Percentiles rank a stretch among this genome's conserved stretches.
These are phyloP conservation scores for Mortierella polycephala DNA, from an alignment of 371 early-diverging fungal genomes.

Conservation along the genomic window DNA sequence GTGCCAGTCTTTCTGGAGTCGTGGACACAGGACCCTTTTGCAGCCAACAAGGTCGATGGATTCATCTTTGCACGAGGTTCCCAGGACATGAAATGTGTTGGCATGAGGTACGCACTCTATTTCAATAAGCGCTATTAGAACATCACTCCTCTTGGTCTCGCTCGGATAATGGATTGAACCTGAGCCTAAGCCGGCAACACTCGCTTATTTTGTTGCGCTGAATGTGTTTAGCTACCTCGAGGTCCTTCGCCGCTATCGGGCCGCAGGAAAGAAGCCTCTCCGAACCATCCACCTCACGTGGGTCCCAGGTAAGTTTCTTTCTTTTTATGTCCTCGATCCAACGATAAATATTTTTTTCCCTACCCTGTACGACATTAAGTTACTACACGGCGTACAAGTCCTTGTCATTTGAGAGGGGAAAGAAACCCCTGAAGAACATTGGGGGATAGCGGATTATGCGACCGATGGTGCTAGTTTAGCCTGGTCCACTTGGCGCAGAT, in stretches of 20 bases:
- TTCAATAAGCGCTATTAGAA: too few species aligned
- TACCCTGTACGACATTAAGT: neutral
- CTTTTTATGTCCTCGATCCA: neutral
- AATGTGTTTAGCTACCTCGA: constrained; percentile 69
- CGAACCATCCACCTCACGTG: constrained; percentile 77
- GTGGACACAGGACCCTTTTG: constrained; percentile 83
- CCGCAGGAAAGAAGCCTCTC: constrained; percentile 59
- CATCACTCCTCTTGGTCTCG: too few species aligned
- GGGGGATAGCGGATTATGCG: neutral
- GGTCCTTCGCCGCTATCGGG: constrained; percentile 72
- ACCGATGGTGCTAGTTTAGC: neutral
- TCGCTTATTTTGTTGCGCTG: too few species aligned
- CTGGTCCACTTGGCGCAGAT: too few species aligned
- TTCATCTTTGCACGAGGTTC: constrained; percentile 82
- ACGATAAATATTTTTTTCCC: neutral
- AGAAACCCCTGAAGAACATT: neutral
- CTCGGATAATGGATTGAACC: too few species aligned
- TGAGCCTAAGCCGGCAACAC: too few species aligned
- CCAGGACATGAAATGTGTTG: constrained; percentile 92
- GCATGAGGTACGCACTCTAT: constrained; percentile 56
- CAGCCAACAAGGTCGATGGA: constrained; percentile 72
- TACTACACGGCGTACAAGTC: too few species aligned
- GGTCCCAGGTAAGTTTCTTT: constrained; percentile 66
- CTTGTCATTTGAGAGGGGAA: neutral
- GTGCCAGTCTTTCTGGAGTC: constrained; percentile 81